phyloP scores from a whole-genome alignment of 257 asterid genomes.

The Ehretia macrophylla region DNA sequence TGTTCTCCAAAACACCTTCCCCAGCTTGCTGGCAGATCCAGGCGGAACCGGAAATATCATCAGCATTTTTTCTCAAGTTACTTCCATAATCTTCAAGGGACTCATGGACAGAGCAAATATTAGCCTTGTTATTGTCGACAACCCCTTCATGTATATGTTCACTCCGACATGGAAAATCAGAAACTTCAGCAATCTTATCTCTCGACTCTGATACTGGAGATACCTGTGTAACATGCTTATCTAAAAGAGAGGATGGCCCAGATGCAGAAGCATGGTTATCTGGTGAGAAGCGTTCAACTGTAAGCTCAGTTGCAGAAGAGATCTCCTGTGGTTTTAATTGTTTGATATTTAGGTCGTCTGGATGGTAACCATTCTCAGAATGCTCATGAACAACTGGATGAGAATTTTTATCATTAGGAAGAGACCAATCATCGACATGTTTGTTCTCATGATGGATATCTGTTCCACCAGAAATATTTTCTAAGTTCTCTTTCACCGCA shows the following conservation, averaged over 20 bases:
- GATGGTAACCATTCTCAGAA: conserved; percentile 33
- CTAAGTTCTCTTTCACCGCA: conserved; percentile 30
- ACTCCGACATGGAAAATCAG: conserved; percentile 24
- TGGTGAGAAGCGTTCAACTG: conserved; percentile 16
- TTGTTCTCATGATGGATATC: conserved; percentile 32
- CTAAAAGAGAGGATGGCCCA: conserved; percentile 24
- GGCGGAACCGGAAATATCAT: conserved; percentile 35
- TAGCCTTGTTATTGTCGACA: conserved; percentile 23
- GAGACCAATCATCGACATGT: conserved; percentile 31
- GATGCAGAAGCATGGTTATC: conserved; percentile 31
- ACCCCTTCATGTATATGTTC: conserved; percentile 23
- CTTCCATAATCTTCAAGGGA: conserved; percentile 22
- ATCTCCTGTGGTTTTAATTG: conserved; percentile 24
- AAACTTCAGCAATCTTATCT: conserved; percentile 29
- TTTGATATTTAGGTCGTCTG: conserved; percentile 28
- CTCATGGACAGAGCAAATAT: conserved; percentile 20
- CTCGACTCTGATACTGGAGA: conserved; percentile 24
- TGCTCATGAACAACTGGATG: conserved; percentile 28
- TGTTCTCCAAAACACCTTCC: conserved; percentile 19
- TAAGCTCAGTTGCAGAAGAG: conserved; percentile 24
- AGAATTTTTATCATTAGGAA: conserved; percentile 29
- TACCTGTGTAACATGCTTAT: conserved; percentile 23
- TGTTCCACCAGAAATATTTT: conserved; percentile 23
- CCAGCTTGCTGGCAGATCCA: conserved; percentile 27
- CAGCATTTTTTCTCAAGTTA: conserved; percentile 23